These are phyloP conservation scores for Trichosporon asahii DNA, from an alignment of 1,284 basidiomycete genomes.

Conservation along the genomic window DNA sequence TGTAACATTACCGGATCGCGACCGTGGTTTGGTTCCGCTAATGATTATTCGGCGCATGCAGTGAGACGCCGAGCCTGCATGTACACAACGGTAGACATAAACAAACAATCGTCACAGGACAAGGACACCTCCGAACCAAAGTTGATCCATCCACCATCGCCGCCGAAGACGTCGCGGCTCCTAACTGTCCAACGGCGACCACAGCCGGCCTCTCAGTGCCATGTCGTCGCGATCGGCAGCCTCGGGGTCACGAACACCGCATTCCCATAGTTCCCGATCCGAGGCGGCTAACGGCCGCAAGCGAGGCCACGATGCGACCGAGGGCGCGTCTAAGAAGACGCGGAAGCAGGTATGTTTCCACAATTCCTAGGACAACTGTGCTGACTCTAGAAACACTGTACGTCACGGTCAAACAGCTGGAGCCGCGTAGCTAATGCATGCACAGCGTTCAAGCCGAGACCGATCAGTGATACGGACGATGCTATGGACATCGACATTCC, in stretches of 20 bases:
- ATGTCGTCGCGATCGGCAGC: constrained; percentile 10
- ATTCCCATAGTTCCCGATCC: neutral
- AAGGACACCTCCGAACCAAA: neutral
- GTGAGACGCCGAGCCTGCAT: constrained; percentile 4
- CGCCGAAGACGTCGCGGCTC: constrained; percentile 7
- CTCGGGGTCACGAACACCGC: constrained; percentile 10
- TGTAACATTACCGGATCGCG: neutral
- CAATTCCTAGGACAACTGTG: neutral
- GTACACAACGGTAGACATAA: constrained; percentile 7
- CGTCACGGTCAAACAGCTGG: neutral
- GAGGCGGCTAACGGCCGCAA: neutral
- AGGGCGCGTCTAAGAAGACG: constrained; percentile 1
- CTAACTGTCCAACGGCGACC: constrained; percentile 7
- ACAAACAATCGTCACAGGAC: constrained; percentile 9
- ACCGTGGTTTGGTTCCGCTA: neutral
- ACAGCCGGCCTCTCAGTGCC: constrained; percentile 6
- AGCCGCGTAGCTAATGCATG: neutral
- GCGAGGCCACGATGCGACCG: constrained; percentile 2
- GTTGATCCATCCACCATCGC: constrained; percentile 6
- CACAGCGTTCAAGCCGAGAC: constrained; percentile 17
- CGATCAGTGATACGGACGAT: constrained; percentile 21
- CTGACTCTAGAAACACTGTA: neutral
- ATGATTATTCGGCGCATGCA: neutral
- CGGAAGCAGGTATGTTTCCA: constrained; percentile 2
- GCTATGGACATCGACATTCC: constrained; percentile 26